Conservation (phyloP, 2,329 filamentous ascomycete species). For the Fusarium sp. region DNA sequence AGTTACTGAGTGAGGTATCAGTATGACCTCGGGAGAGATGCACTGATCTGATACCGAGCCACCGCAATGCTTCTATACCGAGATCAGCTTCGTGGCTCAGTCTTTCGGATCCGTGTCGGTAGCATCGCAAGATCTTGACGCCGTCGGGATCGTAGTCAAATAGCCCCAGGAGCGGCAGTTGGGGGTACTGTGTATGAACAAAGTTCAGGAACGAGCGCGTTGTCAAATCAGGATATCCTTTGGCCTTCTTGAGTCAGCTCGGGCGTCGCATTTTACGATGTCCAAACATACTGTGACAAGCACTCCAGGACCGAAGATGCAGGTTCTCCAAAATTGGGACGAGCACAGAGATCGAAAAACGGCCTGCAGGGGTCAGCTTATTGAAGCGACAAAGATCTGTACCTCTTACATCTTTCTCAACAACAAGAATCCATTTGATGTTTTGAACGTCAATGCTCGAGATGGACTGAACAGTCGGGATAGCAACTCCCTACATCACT, state of each 20-base stretch:
- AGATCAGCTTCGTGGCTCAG: slow-evolving; percentile 68
- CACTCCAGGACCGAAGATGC: slow-evolving; percentile 65
- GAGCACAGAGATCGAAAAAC: slow-evolving; percentile 75
- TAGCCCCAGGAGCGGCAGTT: slow-evolving; percentile 69
- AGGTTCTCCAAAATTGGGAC: slow-evolving; percentile 64
- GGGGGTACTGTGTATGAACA: slow-evolving; percentile 59
- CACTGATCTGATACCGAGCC: slow-evolving; percentile 69
- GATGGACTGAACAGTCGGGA: slow-evolving; percentile 66
- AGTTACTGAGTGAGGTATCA: neutral
- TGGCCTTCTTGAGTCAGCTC: slow-evolving; percentile 63
- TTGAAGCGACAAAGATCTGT: accelerated
- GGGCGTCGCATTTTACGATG: accelerated
- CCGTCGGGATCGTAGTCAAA: slow-evolving; percentile 84
- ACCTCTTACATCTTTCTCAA: slow-evolving; percentile 78
- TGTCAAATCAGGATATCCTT: slow-evolving; percentile 82
- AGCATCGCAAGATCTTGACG: slow-evolving; percentile 77
- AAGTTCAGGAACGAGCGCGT: slow-evolving; percentile 72
- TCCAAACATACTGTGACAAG: slow-evolving; percentile 68
- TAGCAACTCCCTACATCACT: slow-evolving; percentile 63
- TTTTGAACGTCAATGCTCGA: slow-evolving; percentile 59
- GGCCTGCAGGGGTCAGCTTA: slow-evolving; percentile 61
- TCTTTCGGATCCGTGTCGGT: slow-evolving; percentile 74
- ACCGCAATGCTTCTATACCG: slow-evolving; percentile 63
- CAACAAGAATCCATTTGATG: slow-evolving; percentile 73
- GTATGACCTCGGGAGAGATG: slow-evolving; percentile 49